A percentile compares a stretch with the other conserved stretches of the same genome.
Conservation (phyloP, 352 stramenopile genomes). For the Hyaloperonospora brassicae region DNA sequence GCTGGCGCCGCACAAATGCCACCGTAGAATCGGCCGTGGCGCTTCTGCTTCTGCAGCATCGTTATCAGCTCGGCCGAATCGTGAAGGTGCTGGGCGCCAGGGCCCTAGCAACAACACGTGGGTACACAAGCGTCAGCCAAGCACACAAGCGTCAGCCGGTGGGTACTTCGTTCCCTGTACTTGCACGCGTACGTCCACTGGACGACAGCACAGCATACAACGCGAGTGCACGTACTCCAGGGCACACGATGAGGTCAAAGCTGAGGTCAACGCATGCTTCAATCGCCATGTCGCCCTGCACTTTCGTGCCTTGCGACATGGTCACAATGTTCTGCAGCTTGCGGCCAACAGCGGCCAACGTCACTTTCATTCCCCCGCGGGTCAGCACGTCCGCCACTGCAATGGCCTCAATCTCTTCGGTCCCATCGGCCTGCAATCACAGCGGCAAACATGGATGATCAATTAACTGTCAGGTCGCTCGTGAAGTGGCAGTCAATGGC, state of each 20-base stretch:
- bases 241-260: conserved; percentile 65
- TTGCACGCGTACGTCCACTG: background rate
- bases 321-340: conserved; percentile 53
- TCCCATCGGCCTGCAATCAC: conserved; percentile 47
- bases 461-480: background rate
- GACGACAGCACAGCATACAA: background rate
- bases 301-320: conserved; percentile 56
- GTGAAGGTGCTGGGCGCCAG: conserved; percentile 49
- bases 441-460: background rate
- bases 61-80: conserved; percentile 42
- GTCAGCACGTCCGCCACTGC: conserved; percentile 58
- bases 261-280: conserved; percentile 39
- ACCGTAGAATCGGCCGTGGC: conserved; percentile 49
- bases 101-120: conserved; percentile 23
- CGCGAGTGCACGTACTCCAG: conserved; percentile 26
- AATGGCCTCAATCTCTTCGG: conserved; percentile 69
- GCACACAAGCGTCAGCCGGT: background rate
- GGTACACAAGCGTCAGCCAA: background rate
- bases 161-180: background rate
- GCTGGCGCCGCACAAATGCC: conserved; percentile 60
- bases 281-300: conserved; percentile 55
- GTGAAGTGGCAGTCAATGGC: background rate
- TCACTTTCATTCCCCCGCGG: conserved; percentile 56
- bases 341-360: conserved; percentile 42
- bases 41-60: conserved; percentile 51